Evolutionary conservation across 129 eudicot species (phyloP), one percentile per base, ranked within the genome.

Genomic region (Escallonia rubra): DNA sequence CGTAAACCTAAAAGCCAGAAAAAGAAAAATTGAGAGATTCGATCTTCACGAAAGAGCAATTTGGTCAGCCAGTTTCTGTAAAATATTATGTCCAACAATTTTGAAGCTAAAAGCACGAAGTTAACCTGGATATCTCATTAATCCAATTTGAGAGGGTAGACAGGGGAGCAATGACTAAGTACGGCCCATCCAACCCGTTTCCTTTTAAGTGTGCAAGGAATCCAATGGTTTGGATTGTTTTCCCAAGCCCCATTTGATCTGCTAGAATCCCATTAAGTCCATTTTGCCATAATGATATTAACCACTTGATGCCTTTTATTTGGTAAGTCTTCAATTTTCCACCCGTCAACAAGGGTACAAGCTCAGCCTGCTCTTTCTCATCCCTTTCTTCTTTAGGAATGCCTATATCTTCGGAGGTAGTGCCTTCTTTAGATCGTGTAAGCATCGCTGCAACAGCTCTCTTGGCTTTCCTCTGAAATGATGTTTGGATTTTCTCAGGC

Each of bases 221-320:
- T 53, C 96, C 97, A 79, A 94, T 83, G 8, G 99, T 94, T 72
- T 94, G 99, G 53, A 94, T 94, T 12, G 99, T 94, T 74, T 94
- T 94, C 13, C 99, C 99, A 53, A 94, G 96, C 14, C 99, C 99
- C 97, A 94, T 94, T 66, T 94, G 99, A 78, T 94, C 99, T 48
- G 99, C 99, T 42, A 94, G 94, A 56, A 94, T 94, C 42, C 99
- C 99, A 52, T 94, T 94, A 23, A 94, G 79, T 47, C 99, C 97
- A 61, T 94, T 94, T 77, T 94, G 99, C 99, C 99, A 94, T 39
- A 94, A 73, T 39, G 97, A 94, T 43, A 94, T 94, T 69, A 94
- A 61, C 99, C 99, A 94, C 64, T 94, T 94, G 39, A 94, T 97
- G 50, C 99, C 99, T 87, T 94, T 94, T 49, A 83, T 43, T 66